Percentiles rank a stretch among this genome's conserved stretches.
Evolutionary conservation across 2,329 filamentous ascomycete genomes (phyloP).

Genomic region (Penicillium sp.): DNA sequence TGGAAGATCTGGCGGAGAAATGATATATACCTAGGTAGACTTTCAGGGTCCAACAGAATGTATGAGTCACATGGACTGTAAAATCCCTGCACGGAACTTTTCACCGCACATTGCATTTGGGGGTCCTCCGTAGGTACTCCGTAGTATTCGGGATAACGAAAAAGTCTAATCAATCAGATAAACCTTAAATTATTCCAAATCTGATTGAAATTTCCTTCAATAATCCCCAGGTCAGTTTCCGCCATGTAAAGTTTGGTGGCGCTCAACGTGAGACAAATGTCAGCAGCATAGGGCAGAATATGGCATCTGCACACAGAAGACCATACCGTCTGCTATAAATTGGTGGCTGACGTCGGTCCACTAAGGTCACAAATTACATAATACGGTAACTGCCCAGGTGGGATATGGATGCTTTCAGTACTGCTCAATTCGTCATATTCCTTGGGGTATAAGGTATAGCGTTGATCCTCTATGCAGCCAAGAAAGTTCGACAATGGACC

Average conservation of each 20-base stretch:
- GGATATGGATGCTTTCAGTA: neutral
- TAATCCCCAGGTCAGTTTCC: neutral
- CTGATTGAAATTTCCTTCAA: neutral
- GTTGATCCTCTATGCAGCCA: neutral
- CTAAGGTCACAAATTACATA: neutral
- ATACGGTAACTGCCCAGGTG: neutral
- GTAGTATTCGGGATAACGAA: no score
- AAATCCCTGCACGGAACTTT: neutral
- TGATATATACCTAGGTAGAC: neutral
- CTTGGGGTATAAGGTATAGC: neutral
- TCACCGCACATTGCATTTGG: neutral
- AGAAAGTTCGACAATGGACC: neutral
- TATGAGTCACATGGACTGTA: neutral
- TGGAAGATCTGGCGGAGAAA: no score
- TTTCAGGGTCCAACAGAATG: neutral
- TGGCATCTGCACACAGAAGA: neutral
- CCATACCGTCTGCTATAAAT: neutral
- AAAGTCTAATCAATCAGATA: conserved; percentile 5
- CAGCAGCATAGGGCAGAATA: neutral
- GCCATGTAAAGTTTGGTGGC: neutral
- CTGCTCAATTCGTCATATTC: neutral
- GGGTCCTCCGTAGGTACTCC: neutral
- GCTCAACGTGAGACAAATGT: neutral
- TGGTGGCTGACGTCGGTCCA: neutral
- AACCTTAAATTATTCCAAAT: neutral